Conservation (phyloP, 2,329 filamentous ascomycete genomes). For the Pseudonectria foliicola region DNA sequence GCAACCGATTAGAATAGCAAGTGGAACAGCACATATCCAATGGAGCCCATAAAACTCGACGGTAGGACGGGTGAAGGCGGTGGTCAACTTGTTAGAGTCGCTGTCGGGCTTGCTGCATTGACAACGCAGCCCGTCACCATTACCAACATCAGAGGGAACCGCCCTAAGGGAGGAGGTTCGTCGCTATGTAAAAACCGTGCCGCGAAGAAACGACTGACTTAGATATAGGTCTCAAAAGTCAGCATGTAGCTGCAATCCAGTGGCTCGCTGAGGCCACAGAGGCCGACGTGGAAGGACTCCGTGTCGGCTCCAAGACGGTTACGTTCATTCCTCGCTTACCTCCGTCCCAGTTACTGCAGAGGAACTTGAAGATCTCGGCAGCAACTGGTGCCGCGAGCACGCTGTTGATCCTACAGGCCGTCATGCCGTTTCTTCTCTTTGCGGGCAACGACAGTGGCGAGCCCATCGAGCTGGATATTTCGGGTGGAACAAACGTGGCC, state of each 20-base stretch:
- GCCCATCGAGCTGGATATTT: constrained; percentile 43
- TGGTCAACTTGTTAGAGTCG: constrained; percentile 53
- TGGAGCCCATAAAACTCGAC: constrained; percentile 42
- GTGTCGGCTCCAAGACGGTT: constrained; percentile 43
- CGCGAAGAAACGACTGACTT: too few species aligned
- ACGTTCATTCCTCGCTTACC: constrained; percentile 37
- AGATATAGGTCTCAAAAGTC: constrained; percentile 47
- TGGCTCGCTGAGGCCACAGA: constrained; percentile 46
- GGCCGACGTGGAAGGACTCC: constrained; percentile 43
- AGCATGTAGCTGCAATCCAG: constrained; percentile 50
- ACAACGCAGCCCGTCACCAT: constrained; percentile 47
- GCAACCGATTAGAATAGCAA: too few species aligned
- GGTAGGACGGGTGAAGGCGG: constrained; percentile 55
- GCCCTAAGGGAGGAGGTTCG: constrained; percentile 22
- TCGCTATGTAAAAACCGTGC: too few species aligned
- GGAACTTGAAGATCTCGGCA: constrained; percentile 42
- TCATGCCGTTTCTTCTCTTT: constrained; percentile 53
- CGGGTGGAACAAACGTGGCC: constrained; percentile 52
- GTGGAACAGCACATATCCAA: not conserved
- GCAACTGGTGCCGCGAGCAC: constrained; percentile 46
- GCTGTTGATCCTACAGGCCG: constrained; percentile 52
- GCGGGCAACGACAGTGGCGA: constrained; percentile 36
- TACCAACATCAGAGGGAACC: constrained; percentile 48
- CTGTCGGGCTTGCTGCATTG: constrained; percentile 48
- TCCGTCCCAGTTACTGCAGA: constrained; percentile 32